Evolutionary conservation across 768 basidiomycete species (phyloP), one percentile per base, ranked within the genome.

Genomic region (Coprinopsis cinerea): DNA sequence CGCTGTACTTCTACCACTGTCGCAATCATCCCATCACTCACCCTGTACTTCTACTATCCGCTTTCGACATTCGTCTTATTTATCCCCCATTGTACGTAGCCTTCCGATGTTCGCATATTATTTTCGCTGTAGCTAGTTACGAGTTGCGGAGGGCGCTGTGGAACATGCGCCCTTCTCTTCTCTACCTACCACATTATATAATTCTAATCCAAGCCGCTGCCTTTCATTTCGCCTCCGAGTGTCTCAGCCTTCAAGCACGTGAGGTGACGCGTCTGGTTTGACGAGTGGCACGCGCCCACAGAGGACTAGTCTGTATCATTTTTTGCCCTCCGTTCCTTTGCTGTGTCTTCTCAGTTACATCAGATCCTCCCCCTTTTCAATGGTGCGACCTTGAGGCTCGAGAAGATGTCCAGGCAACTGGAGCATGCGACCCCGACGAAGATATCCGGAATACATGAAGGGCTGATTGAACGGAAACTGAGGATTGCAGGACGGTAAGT

Each of bases 401-500:
- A 39, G 9, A 39, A 39, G 6, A 80, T 79, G 79, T 69, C 76
- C 37, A 75, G 71, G 42, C 72, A 73, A 54, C 70, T 76, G 42
- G 74, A 78, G 35, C 59, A 61, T 47, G 80, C 76, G n/a, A 66
- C 53, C 37, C 71, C 74, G 18, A 72, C 69, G 41, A 69, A 63
- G 60, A 46, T 83, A 34, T 61, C 66, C 46, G 67, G 64, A 34
- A 61, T 83, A 37, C 59, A 62, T 23, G 61, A 68, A 17, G 57
- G 61, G 14, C 55, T 74, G 28, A 55, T 70, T 40, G 77, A 78
- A 40, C 67, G 65, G 48, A 85, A 85, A 64, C 55, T 85, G 53
- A 71, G 82, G 49, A 63, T 85, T 41, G 77, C 78, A 22, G 83
- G 81, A 56, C 68, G 77, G 83, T 83, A 62, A 51, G 75, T 60